Conservation (phyloP, 768 basidiomycete genomes). For the Suillus decipiens region DNA sequence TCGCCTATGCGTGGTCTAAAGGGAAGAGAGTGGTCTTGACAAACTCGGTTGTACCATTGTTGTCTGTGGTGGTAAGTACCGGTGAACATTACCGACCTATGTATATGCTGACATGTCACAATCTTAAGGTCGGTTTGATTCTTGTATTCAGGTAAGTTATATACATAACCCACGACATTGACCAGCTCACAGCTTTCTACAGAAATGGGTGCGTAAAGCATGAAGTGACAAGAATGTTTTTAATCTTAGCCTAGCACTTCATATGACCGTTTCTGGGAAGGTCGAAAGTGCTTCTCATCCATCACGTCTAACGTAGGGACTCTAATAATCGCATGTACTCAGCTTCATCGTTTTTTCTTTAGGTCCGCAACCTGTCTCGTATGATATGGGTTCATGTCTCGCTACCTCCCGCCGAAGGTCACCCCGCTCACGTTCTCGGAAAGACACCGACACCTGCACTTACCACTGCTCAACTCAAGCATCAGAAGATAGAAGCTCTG, state of each 20-base stretch:
- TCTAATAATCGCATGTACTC: neutral
- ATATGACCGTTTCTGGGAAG: constrained; percentile 88
- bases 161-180: neutral
- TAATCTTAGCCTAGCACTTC: constrained; percentile 56
- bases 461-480: constrained; percentile 54
- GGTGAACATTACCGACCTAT: neutral
- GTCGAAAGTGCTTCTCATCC: constrained; percentile 78
- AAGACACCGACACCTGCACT: constrained; percentile 50
- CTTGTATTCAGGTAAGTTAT: constrained; percentile 75
- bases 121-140: constrained; percentile 75
- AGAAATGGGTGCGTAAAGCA: constrained; percentile 64
- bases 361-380: constrained; percentile 74
- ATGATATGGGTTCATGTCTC: constrained; percentile 79
- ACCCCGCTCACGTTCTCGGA: constrained; percentile 45
- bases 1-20: constrained; percentile 58
- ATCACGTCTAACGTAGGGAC: constrained; percentile 60
- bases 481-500: constrained; percentile 69
- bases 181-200: neutral
- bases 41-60: constrained; percentile 83
- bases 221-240: neutral
- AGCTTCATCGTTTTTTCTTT: constrained; percentile 1
- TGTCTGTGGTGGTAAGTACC: constrained; percentile 83
- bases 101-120: constrained; percentile 10
- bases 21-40: constrained; percentile 67
- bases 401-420: constrained; percentile 57